Evolutionary conservation across 116 monocot species (phyloP), one percentile per base, ranked within the genome.

Genomic region (Iris pallida): DNA sequence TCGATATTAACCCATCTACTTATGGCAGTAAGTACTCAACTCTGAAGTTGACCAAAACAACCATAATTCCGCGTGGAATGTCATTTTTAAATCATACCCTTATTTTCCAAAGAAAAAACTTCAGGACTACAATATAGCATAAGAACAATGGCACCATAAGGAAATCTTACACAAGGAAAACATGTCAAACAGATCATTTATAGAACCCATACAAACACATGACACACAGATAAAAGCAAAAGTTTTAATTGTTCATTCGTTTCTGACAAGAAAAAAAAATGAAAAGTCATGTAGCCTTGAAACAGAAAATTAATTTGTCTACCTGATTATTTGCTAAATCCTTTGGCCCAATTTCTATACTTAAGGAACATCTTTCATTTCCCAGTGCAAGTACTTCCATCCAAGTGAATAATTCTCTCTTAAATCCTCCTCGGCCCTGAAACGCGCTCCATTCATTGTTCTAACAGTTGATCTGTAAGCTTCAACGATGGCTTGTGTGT

Each of bases 381-480:
- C 93, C 93, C 93, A 98, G 60, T 98, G 73, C 57, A 93, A 92
- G 63, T 98, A 98, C 72, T 98, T 98, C 97, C 97, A 98, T 53
- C 93, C 93, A 77, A 90, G 93, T 7, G 93, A 93, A 64, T 98
- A 98, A 56, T 98, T 92, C 8, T 98, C 93, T 59, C 97, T 80
- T 49, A 81, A 57, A 73, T 98, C 92, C 7, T 59, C 70, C 60
- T 98, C 90, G 59, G 83, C 85, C 54, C 83, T 80, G 71, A 98
- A 75, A 48, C 93, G 88, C 44, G 85, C 87, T 58, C 72, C 56
- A 47, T 20, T 62, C 61, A 98, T 71, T 48, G 71, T 72, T 19
- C 74, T 47, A 9, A 82, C 85, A 30, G 93, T 83, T 45, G 83
- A 77, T 60, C 53, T 62, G 76, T 93, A 98, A 20, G 90, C 93